Conservation (phyloP, 495 filamentous ascomycete species). For the Penicillium antarcticum region DNA sequence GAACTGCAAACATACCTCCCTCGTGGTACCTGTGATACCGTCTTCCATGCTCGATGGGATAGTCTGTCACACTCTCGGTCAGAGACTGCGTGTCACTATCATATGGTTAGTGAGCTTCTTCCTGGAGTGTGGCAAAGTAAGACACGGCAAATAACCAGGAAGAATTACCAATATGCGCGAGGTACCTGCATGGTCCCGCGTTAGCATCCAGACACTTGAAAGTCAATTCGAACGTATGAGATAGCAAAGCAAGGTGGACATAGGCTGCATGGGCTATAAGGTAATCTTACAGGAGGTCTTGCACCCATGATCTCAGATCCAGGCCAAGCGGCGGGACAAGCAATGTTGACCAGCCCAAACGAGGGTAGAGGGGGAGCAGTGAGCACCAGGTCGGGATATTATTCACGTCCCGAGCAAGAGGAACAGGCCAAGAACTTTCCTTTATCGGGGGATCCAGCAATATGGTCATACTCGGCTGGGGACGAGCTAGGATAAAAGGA, state of each 20-base stretch:
- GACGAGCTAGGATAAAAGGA: slow-evolving; percentile 6
- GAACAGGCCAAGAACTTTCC: not conserved
- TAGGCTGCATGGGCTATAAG: not conserved
- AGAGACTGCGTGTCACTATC: slow-evolving; percentile 48
- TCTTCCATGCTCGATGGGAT: slow-evolving; percentile 53
- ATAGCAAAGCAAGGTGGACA: not conserved
- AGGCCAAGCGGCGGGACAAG: slow-evolving; percentile 4
- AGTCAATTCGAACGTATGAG: not conserved
- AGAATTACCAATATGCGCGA: slow-evolving; percentile 20
- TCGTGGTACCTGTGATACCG: slow-evolving; percentile 57
- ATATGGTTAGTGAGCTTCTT: slow-evolving; percentile 5
- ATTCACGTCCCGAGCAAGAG: not conserved
- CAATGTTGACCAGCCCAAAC: slow-evolving; percentile 10
- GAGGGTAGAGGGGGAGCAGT: slow-evolving; percentile 2
- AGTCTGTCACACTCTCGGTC: slow-evolving; percentile 49
- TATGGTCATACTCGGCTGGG: not conserved
- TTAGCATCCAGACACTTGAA: slow-evolving; percentile 18
- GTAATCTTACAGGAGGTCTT: slow-evolving; percentile 20
- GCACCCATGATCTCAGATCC: slow-evolving; percentile 17
- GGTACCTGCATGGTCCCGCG: slow-evolving; percentile 15
- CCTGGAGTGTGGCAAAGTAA: not conserved
- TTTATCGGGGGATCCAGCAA: not conserved
- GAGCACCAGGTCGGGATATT: slow-evolving; percentile 2
- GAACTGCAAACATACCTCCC: slow-evolving; percentile 39
- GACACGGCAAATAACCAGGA: not conserved